Evolutionary conservation across 2,329 filamentous ascomycete genomes (phyloP).

Genomic region (Curvularia sp.): DNA sequence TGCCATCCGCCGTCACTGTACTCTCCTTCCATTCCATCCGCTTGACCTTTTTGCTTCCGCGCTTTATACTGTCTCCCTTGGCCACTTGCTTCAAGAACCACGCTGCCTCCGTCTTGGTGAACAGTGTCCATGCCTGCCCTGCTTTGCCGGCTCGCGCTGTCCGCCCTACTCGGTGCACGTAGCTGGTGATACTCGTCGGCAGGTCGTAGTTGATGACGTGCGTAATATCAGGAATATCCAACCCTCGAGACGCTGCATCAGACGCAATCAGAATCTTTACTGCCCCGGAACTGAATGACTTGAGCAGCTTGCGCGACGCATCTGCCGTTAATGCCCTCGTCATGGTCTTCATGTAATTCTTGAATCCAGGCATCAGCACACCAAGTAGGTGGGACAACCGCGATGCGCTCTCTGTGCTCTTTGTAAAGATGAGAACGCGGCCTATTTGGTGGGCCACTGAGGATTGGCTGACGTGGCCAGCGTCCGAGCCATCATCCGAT

Average conservation of each 20-base stretch:
- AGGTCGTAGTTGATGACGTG: slow-evolving; percentile 96
- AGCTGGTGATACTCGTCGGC: slow-evolving; percentile 78
- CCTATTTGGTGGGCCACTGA: slow-evolving; percentile 32
- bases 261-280: slow-evolving; percentile 84
- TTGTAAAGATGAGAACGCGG: slow-evolving; percentile 80
- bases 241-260: slow-evolving; percentile 88
- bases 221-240: slow-evolving; percentile 79
- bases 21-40: slow-evolving; percentile 54
- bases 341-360: slow-evolving; percentile 69
- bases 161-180: slow-evolving; percentile 90
- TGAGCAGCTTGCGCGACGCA: slow-evolving; percentile 70
- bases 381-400: slow-evolving; percentile 81
- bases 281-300: slow-evolving; percentile 67
- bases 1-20: slow-evolving; percentile 49
- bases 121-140: slow-evolving; percentile 85
- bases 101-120: slow-evolving; percentile 79
- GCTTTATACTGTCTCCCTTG: slow-evolving; percentile 59
- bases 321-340: slow-evolving; percentile 80
- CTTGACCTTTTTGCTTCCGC: slow-evolving; percentile 54
- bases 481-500: slow-evolving; percentile 22
- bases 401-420: slow-evolving; percentile 86
- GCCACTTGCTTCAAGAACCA: slow-evolving; percentile 93
- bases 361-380: slow-evolving; percentile 67
- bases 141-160: slow-evolving; percentile 80
- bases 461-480: slow-evolving; percentile 2